These are phyloP conservation scores for Hymenoscyphus infarciens DNA, from an alignment of 2,329 filamentous ascomycete species.

Conservation along the genomic window DNA sequence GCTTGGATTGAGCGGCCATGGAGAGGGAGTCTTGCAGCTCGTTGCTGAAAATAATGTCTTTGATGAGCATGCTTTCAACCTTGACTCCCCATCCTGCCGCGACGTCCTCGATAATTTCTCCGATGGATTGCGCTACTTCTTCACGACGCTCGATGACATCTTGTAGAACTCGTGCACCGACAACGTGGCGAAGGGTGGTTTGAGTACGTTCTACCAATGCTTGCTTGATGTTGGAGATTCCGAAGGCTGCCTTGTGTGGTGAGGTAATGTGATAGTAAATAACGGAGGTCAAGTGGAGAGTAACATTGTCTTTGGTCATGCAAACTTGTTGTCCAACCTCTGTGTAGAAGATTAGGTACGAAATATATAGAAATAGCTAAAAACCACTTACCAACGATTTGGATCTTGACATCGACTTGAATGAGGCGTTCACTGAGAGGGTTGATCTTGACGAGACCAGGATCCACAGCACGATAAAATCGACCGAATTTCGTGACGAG, in stretches of 20 bases:
- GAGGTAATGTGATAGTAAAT: slow-evolving; percentile 98
- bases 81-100: slow-evolving; percentile 91
- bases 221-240: slow-evolving; percentile 89
- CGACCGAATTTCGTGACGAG: slow-evolving; percentile 92
- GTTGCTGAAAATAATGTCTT: slow-evolving; percentile 96
- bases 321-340: slow-evolving; percentile 95
- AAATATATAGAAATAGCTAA: background rate
- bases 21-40: slow-evolving; percentile 94
- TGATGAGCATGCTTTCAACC: slow-evolving; percentile 98
- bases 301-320: slow-evolving; percentile 99
- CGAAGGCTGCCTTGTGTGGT: slow-evolving; percentile 95
- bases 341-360: slow-evolving; percentile 23
- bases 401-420: slow-evolving; percentile 97
- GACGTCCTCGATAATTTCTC: slow-evolving; percentile 96
- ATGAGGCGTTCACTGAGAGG: slow-evolving; percentile 85
- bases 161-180: slow-evolving; percentile 91
- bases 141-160: slow-evolving; percentile 98
- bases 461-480: slow-evolving; percentile 94
- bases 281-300: slow-evolving; percentile 86
- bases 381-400: slow-evolving; percentile 65
- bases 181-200: slow-evolving; percentile 93
- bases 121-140: slow-evolving; percentile 91
- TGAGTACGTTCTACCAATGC: slow-evolving; percentile 98
- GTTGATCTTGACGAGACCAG: slow-evolving; percentile 96
- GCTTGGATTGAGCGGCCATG: slow-evolving; percentile 98